These are phyloP conservation scores for Striga hermonthica DNA, from an alignment of 305 asterid species.

Conservation along the genomic window DNA sequence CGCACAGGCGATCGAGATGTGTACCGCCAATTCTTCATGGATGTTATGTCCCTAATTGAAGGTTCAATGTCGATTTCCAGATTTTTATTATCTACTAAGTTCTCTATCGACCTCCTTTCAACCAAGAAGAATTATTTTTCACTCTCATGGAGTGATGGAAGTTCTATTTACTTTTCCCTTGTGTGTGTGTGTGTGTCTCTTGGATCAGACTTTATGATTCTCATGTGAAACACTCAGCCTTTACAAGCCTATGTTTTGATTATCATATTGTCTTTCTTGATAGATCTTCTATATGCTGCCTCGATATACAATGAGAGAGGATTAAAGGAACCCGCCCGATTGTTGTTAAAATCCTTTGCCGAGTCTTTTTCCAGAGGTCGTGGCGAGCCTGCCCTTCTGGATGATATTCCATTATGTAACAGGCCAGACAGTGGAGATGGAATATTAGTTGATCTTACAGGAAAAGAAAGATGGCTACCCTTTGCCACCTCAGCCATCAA, in stretches of 20 bases:
- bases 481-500: conserved; percentile 77
- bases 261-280: conserved; percentile 22
- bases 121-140: background rate
- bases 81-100: conserved; percentile 1
- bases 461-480: conserved; percentile 66
- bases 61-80: conserved; percentile 40
- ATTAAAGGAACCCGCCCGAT: conserved; percentile 40
- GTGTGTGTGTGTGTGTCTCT: no score
- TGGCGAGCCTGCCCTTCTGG: conserved; percentile 45
- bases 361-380: conserved; percentile 54
- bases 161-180: background rate
- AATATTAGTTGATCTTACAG: conserved; percentile 62
- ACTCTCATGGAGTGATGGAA: conserved; percentile 12
- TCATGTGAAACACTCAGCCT: background rate
- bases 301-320: conserved; percentile 42
- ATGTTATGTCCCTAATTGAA: conserved; percentile 60
- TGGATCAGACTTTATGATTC: background rate
- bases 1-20: conserved; percentile 86
- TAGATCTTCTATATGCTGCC: conserved; percentile 63
- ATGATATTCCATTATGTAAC: conserved; percentile 59
- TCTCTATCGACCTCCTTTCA: background rate
- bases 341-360: conserved; percentile 53
- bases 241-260: conserved; percentile 17
- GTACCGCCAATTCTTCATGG: conserved; percentile 75
- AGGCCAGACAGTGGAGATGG: conserved; percentile 62